Conservation (phyloP, 305 asterid species). For the Andrographis paniculata region DNA sequence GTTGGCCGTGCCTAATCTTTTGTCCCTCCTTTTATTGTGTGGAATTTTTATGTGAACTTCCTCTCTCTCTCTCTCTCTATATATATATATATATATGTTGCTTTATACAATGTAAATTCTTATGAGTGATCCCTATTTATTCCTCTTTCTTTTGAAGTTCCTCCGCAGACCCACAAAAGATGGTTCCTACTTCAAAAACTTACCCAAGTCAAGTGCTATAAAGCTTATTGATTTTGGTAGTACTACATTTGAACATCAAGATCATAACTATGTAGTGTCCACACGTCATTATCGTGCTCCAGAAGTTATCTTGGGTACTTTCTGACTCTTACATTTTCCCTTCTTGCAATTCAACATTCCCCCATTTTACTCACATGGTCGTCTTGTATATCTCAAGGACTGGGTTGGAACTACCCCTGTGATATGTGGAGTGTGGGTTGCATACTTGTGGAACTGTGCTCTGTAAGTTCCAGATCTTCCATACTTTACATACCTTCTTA, state of each 20-base stretch:
- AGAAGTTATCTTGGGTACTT: constrained; percentile 82
- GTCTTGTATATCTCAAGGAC: constrained; percentile 38
- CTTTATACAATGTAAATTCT: background rate
- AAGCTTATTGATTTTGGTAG: constrained; percentile 94
- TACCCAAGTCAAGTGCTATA: constrained; percentile 88
- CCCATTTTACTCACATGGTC: constrained; percentile 9
- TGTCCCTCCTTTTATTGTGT: constrained; percentile 2
- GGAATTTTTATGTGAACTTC: background rate
- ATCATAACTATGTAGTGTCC: constrained; percentile 73
- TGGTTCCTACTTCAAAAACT: constrained; percentile 55
- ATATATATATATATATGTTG: too few species aligned
- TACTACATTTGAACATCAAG: constrained; percentile 75
- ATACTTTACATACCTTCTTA: too few species aligned
- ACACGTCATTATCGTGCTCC: constrained; percentile 98
- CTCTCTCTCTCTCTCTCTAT: too few species aligned
- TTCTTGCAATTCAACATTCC: constrained; percentile 11
- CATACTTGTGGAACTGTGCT: constrained; percentile 80
- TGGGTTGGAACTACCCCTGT: constrained; percentile 90
- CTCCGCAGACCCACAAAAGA: constrained; percentile 49
- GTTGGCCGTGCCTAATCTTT: constrained; percentile 10
- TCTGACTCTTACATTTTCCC: constrained; percentile 12
- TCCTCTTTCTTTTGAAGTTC: constrained; percentile 33
- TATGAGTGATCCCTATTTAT: background rate
- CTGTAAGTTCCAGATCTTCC: constrained; percentile 37
- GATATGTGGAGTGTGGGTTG: constrained; percentile 96